Evolutionary conservation across 2,329 filamentous ascomycete species (phyloP), one percentile per base, ranked within the genome.

Genomic region (Talaromyces sp.): DNA sequence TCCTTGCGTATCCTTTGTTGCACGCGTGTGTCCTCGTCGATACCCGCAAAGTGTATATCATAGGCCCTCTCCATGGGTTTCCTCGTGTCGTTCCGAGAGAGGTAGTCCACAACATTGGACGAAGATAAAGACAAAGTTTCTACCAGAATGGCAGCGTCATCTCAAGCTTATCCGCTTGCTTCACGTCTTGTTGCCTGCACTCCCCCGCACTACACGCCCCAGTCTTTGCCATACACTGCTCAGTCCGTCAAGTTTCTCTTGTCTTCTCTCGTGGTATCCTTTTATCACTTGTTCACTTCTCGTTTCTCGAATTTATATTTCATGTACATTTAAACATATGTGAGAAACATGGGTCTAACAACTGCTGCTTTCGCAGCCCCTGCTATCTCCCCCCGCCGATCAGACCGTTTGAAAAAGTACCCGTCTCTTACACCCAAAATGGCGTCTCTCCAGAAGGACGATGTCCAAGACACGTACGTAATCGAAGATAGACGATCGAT

Each of bases 401-500:
- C 63, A 31, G 54, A 37, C n/a, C 63, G 65, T 52, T 54, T 63
- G 22, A 59, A 39, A 62, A 54, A 58, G 52, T 39, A 27, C n/a
- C 45, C 27, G 54, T 19, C 58, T 31, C 72, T 56, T 54, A 80
- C 80, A 77, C 71, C 77, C 45, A 73, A 74, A 62, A 61, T 74
- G 39, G 77, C 77, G 71, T 75, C 78, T n/a, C 76, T 83, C 66
- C 81, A 82, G 69, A 85, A 84, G 77, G 85, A 86, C 74, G 84
- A 86, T 74, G 78, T 89, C 41, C 81, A 83, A 57, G 85, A 85
- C 76, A 89, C 87, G 86, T 88, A 77, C 80, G 86, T 83, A 35
- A 45, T 41, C 27, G 19, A 27, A 49, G 19, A 62, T 50, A 11
- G 6, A 22, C 47, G 52, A 11, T 27, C 33, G 9, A 61, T 57